Percentiles rank a stretch among this genome's conserved stretches.
phyloP scores from a whole-genome alignment of 2,329 filamentous ascomycete genomes.

The Calonectria crousiana region DNA sequence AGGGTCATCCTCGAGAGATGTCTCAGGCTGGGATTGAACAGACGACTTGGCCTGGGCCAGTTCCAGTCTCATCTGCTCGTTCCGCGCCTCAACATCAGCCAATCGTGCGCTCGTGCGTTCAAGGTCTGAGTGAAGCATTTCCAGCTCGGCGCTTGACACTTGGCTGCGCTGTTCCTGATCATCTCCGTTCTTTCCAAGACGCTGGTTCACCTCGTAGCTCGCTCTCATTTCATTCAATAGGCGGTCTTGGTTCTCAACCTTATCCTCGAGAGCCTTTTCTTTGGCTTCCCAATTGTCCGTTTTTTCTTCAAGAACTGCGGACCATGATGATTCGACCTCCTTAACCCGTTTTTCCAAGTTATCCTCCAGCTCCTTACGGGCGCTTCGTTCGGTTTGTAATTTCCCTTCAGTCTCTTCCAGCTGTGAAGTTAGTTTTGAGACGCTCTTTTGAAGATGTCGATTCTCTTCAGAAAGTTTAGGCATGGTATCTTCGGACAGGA shows the following conservation, averaged over 20 bases:
- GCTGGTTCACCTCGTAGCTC: constrained; percentile 95
- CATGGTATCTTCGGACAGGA: constrained; percentile 91
- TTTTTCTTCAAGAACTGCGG: constrained; percentile 90
- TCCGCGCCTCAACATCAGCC: constrained; percentile 91
- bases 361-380: constrained; percentile 81
- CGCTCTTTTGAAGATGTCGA: constrained; percentile 83
- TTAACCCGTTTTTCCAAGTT: constrained; percentile 84
- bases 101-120: constrained; percentile 89
- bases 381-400: constrained; percentile 81
- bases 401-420: constrained; percentile 85
- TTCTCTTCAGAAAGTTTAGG: constrained; percentile 93
- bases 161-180: constrained; percentile 69
- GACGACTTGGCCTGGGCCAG: constrained; percentile 86
- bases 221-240: constrained; percentile 95
- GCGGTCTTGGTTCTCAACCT: constrained; percentile 92
- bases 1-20: constrained; percentile 87
- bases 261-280: constrained; percentile 91
- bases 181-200: constrained; percentile 81
- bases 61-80: constrained; percentile 92
- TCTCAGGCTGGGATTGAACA: constrained; percentile 69
- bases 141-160: constrained; percentile 89
- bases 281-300: constrained; percentile 97
- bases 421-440: constrained; percentile 81
- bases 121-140: constrained; percentile 91
- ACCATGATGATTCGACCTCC: constrained; percentile 91